These are phyloP conservation scores for Phytophthora citrophthora DNA, from an alignment of 352 stramenopile species.

Conservation along the genomic window DNA sequence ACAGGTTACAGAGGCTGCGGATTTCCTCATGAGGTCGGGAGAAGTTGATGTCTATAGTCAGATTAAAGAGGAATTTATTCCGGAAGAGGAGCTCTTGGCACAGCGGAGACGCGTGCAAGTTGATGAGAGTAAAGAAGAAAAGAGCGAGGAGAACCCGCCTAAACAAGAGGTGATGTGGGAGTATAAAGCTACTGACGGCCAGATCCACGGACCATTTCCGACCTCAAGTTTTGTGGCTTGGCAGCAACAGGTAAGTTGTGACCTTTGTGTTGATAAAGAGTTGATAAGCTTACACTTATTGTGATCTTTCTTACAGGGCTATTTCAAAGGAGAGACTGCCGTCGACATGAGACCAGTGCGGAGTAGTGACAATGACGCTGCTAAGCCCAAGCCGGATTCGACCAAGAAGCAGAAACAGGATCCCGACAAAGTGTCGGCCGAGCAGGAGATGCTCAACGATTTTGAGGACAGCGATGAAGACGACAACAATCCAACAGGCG, in stretches of 20 bases:
- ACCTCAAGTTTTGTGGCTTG: slow-evolving; percentile 79
- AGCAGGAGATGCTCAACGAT: slow-evolving; percentile 85
- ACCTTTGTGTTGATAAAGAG: slow-evolving; percentile 1
- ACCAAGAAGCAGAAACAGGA: slow-evolving; percentile 38
- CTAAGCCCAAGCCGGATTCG: slow-evolving; percentile 3
- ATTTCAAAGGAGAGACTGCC: slow-evolving; percentile 75
- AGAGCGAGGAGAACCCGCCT: slow-evolving; percentile 49
- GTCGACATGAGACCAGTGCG: slow-evolving; percentile 74
- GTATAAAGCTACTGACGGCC: slow-evolving; percentile 72
- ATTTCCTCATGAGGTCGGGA: slow-evolving; percentile 79
- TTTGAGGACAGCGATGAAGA: slow-evolving; percentile 86
- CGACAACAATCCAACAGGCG: slow-evolving; percentile 21
- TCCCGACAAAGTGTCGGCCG: slow-evolving; percentile 55
- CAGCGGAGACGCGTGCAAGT: slow-evolving; percentile 52
- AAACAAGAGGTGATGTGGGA: slow-evolving; percentile 75
- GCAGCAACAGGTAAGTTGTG: slow-evolving; percentile 64
- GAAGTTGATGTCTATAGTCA: slow-evolving; percentile 85
- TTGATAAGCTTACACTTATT: slow-evolving; percentile 1
- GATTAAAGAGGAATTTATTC: slow-evolving; percentile 83
- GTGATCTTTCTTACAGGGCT: slow-evolving; percentile 52
- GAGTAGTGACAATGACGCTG: not conserved
- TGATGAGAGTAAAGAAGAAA: slow-evolving; percentile 41
- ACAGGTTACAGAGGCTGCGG: slow-evolving; percentile 77
- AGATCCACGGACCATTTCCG: slow-evolving; percentile 79
- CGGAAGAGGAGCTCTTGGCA: slow-evolving; percentile 60